Base-by-base conservation (phyloP, 441 rosid genomes). In the Breynia disticha region DNA sequence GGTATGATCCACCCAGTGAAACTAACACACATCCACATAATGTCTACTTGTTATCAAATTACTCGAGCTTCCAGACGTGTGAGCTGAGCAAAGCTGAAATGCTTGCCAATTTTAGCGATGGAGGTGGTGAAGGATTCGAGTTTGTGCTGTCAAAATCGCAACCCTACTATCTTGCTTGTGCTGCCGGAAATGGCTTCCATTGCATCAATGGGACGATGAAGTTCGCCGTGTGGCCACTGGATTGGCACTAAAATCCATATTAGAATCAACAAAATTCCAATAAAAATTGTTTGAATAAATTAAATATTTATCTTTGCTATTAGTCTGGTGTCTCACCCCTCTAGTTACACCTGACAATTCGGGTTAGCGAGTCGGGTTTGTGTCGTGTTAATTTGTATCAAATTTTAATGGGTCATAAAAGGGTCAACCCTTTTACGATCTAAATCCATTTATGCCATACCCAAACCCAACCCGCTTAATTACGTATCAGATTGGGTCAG, bases 121-220 rank as follows among this genome's bases (percentile, higher is more conserved):
- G 93, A 2, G 55, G 48, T 4, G 79, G 77, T 1, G 64, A 73
- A 0, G 93, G 88, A 11, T 84, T 81, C 65, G 63, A 76, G 72
- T 70, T 76, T 39, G 78, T 56, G 35, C 69, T 84, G 7, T 57
- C 45, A 0, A 50, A 60, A 55, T 62, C 75, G 80, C 56, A 22
- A 43, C 86, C 88, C 46, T 63, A 80, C 69, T 82, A 67, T 59
- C 75, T 82, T 28, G 79, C 84, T 1, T 82, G 86, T 17, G 87
- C 82, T 3, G 86, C 70, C 46, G 70, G 57, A 12, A 54, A 68
- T 0, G 87, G 90, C 45, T 15, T 73, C 62, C 87, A 86, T 8
- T 86, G 90, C 61, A 76, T 28, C 51, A 57, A 60, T n/a, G 87
- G 90, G 8, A 60, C 52, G 28, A 83, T 80, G 90, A 83, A 78